phyloP scores from a whole-genome alignment of 176 grass and related monocot genomes.

The Raddia guianensis region DNA sequence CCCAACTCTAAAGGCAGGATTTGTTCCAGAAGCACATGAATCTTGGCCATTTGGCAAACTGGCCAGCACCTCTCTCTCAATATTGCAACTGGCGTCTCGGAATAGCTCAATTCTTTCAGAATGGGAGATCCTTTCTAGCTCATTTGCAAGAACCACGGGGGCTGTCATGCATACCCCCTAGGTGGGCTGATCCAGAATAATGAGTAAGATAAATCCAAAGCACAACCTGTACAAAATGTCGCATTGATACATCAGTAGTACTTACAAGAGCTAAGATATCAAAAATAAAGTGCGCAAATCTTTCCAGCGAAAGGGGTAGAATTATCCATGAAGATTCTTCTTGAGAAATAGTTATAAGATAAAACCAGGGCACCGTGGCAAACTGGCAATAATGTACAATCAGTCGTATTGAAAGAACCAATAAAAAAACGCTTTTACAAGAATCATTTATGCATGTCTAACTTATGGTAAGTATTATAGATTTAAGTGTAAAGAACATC shows the following conservation, averaged over 20 bases:
- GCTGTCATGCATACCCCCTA: slow-evolving; percentile 80
- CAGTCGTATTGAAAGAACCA: neutral
- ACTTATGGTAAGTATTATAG: neutral
- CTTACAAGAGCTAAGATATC: neutral
- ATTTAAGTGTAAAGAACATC: neutral
- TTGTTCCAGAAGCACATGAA: slow-evolving; percentile 37
- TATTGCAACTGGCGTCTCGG: slow-evolving; percentile 55
- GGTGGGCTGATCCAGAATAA: neutral
- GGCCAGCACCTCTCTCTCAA: slow-evolving; percentile 45
- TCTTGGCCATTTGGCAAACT: slow-evolving; percentile 61
- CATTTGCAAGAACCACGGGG: slow-evolving; percentile 61
- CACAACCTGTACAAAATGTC: slow-evolving; percentile 25
- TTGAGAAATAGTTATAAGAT: neutral
- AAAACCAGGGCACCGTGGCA: neutral
- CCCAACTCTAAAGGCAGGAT: slow-evolving; percentile 58
- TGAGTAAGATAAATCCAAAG: neutral
- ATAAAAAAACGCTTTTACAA: neutral
- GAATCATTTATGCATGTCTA: neutral
- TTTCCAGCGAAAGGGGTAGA: neutral
- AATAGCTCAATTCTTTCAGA: slow-evolving; percentile 55
- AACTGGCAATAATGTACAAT: neutral
- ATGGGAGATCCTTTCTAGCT: slow-evolving; percentile 51
- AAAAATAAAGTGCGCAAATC: neutral
- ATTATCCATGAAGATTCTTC: neutral
- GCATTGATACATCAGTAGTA: slow-evolving; percentile 27